Base-by-base conservation (phyloP, 2,329 filamentous ascomycete genomes). In the Aspergillus sp. region DNA sequence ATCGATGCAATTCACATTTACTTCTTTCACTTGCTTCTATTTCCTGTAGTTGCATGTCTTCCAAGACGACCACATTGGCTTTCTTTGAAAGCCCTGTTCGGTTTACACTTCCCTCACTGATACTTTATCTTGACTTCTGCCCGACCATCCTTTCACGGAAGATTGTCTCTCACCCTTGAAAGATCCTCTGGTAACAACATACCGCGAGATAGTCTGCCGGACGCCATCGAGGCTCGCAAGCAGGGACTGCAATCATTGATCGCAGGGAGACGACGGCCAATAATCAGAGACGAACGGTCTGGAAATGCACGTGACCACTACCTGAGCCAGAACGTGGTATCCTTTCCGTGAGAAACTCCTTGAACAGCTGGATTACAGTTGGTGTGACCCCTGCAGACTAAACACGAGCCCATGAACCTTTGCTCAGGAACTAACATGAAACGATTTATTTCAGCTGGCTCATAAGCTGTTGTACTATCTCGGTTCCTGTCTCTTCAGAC, bases 1-100 rank as follows among this genome's bases (percentile, higher is more conserved):
- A 63, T 57, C 32, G 39, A 58, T 61, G 48, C 41, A 58, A 13
- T 42, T 55, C 19, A 21, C 38, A 39, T 17, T 48, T 27, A 49
- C 19, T 36, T 36, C 32, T 36, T 36, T 36, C 32, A 36, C 32
- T 36, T 36, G 32, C 32, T 36, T 36, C 32, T 36, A 36, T 36
- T 47, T 62, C 21, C 10, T 13, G 5, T 25, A 57, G 13, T 25
- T 38, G 54, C 42, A 38, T 36, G 32, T 36, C 30, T 32, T 15
- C 32, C 32, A 36, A 13, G 32, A 30, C 27, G 8, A 30, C 27
- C 27, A 30, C 10, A 30, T 10, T 30, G 27, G 27, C 27, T 30
- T 30, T 30, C 8, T 30, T 10, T 30, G 27, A 30, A 30, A 36
- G 32, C 32, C 32, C 11, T 13, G 5, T 36, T 36, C 11, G 32